Conservation (phyloP, 768 basidiomycete species). For the Agaricus subrufescens region DNA sequence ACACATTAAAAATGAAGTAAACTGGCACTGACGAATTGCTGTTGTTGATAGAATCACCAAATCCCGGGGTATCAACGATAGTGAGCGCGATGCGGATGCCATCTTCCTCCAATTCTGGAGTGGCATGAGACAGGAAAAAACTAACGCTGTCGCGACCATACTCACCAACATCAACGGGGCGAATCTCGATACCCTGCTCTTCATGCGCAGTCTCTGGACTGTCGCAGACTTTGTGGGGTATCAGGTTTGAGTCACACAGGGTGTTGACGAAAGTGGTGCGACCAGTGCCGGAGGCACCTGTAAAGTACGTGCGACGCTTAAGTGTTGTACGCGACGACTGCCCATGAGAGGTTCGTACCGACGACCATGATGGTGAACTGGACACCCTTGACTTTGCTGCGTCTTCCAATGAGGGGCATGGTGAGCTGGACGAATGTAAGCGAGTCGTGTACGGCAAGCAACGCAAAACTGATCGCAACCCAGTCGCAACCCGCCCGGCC, state of each 20-base stretch:
- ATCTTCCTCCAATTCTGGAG: constrained; percentile 83
- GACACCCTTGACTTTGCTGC: constrained; percentile 85
- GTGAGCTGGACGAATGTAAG: constrained; percentile 4
- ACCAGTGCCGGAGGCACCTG: constrained; percentile 85
- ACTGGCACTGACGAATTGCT: constrained; percentile 62
- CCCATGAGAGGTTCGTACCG: constrained; percentile 44
- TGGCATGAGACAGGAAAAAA: background rate
- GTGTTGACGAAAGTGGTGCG: constrained; percentile 93
- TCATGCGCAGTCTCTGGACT: constrained; percentile 69
- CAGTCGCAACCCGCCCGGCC: background rate
- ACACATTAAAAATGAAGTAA: background rate
- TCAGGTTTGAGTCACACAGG: constrained; percentile 75
- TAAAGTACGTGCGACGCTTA: constrained; percentile 6
- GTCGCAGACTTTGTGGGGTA: constrained; percentile 62
- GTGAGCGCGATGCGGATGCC: constrained; percentile 87
- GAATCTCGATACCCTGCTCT: constrained; percentile 74
- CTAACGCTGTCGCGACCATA: constrained; percentile 9
- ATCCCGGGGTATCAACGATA: constrained; percentile 90
- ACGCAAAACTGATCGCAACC: background rate
- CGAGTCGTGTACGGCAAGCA: background rate
- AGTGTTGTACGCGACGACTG: background rate
- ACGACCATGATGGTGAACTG: constrained; percentile 89
- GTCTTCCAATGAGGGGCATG: constrained; percentile 45
- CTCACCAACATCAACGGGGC: constrained; percentile 77
- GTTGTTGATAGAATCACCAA: constrained; percentile 89